Base-by-base conservation (phyloP, 805 yeast species). In the Ogataea nonfermentans region DNA sequence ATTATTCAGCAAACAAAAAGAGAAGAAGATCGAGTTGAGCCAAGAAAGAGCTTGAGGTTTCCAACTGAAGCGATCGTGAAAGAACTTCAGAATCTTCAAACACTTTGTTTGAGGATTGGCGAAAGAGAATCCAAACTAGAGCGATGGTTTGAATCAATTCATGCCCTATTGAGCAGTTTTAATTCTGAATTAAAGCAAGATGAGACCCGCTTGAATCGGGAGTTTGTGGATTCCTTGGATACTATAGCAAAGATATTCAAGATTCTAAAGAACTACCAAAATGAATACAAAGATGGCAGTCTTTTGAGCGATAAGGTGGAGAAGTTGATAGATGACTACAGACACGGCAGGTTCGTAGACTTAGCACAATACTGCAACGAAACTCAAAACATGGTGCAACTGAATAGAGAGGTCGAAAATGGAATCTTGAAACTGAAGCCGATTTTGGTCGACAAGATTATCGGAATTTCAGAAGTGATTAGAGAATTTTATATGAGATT, bases 151-250 rank as follows among this genome's bases (percentile, higher is more conserved):
- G 34, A 41, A 2, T 32, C 44, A 6, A 26, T 51, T 2, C 29
- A 32, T 9, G 28, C 27, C 5, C 22, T 37, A 2, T 24, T 51
- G 6, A 28, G 8, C 1, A 41, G 29, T 16, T 44, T 47, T 12
- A 10, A 39, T 4, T 27, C 35, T 9, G 51, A 51, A 23, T 30
- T 49, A n/a, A 25, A 35, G 25, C 36, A 43, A 4, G 41, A 40
- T 17, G 48, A 53, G 33, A 20, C 43, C 5, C 39, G 23, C 7
- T 24, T 58, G 26, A 55, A 51, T 22, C 37, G 23, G 6, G 51
- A 55, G n/a, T 57, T 57, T 31, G 24, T 42, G 2, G 47, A 51
- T 15, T 54, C 59, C 2, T 35, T 61, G 24, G 59, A 57, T 22
- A 48, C 63, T 4, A 49, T 56, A 3, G 27, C 56, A 2, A 53